Conservation (phyloP, 2,329 filamentous ascomycete genomes). For the Ascochyta fabae region DNA sequence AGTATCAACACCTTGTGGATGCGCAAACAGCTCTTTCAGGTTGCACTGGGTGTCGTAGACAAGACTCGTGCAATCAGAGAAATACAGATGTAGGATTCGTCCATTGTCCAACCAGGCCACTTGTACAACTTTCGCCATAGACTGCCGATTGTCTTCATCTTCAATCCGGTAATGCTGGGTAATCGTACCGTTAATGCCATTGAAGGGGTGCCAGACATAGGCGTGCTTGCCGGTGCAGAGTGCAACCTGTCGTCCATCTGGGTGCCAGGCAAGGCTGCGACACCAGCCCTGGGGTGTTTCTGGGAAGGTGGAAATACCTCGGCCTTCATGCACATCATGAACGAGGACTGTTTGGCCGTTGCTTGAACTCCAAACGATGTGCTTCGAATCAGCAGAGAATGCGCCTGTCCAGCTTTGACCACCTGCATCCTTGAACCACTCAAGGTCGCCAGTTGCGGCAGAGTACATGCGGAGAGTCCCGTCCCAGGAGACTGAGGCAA, state of each 20-base stretch:
- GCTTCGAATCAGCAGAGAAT: constrained; percentile 35
- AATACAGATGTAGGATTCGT: constrained; percentile 21
- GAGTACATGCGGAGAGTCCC: constrained; percentile 38
- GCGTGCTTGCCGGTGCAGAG: constrained; percentile 26
- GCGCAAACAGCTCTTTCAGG: constrained; percentile 36
- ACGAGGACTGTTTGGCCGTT: constrained; percentile 24
- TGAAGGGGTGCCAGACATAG: constrained; percentile 34
- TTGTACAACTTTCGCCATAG: constrained; percentile 14
- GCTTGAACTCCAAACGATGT: constrained; percentile 33
- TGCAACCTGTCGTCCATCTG: constrained; percentile 29
- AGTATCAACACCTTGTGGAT: constrained; percentile 17
- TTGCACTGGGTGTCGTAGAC: constrained; percentile 35
- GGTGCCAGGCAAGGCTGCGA: constrained; percentile 33
- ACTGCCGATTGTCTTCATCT: neutral
- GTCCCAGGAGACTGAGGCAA: constrained; percentile 39
- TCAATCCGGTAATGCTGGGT: constrained; percentile 29
- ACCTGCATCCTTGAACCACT: constrained; percentile 27
- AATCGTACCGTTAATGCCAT: constrained; percentile 22
- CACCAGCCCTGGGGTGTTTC: constrained; percentile 26
- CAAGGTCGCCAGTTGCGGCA: constrained; percentile 23
- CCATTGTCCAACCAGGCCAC: constrained; percentile 31
- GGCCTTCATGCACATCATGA: constrained; percentile 25
- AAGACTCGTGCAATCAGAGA: constrained; percentile 29
- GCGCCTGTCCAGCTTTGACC: constrained; percentile 33
- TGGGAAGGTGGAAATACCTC: constrained; percentile 20